These are phyloP conservation scores for Kernera saxatilis DNA, from an alignment of 345 rosid species.

Conservation along the genomic window DNA sequence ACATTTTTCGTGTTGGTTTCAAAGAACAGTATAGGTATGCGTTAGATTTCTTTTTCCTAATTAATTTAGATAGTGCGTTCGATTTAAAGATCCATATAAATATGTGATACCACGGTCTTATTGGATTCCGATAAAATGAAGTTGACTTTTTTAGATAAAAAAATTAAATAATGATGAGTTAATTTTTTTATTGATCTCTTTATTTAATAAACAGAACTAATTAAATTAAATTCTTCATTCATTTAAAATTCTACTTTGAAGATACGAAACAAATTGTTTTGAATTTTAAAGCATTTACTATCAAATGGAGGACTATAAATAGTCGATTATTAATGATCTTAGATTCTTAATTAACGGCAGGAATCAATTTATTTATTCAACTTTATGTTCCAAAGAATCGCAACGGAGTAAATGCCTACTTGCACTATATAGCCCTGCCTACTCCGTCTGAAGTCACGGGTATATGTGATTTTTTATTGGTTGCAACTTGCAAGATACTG, in stretches of 20 bases:
- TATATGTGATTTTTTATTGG: not conserved
- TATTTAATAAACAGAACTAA: not conserved
- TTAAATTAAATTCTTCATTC: not conserved
- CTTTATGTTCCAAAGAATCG: not conserved
- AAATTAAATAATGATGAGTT: not conserved
- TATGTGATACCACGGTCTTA: not conserved
- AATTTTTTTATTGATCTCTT: not conserved
- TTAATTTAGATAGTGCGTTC: not conserved
- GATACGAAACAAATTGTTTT: not conserved
- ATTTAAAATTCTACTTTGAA: not conserved
- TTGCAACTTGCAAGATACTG: conserved; percentile 3
- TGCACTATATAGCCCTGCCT: too few species aligned
- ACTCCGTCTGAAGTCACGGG: not conserved
- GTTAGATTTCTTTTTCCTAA: not conserved
- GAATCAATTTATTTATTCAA: not conserved
- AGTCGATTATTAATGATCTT: not conserved
- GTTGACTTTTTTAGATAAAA: too few species aligned
- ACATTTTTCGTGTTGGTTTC: not conserved
- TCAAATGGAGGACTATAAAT: not conserved
- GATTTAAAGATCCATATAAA: not conserved
- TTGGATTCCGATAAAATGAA: too few species aligned
- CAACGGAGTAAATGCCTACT: conserved; percentile 2
- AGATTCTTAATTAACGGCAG: not conserved
- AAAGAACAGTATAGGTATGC: not conserved
- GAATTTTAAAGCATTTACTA: not conserved